Percentiles rank a stretch among this genome's conserved stretches.
These are phyloP conservation scores for Apiotrichum veenhuisii DNA, from an alignment of 1,284 basidiomycete genomes.

Conservation along the genomic window DNA sequence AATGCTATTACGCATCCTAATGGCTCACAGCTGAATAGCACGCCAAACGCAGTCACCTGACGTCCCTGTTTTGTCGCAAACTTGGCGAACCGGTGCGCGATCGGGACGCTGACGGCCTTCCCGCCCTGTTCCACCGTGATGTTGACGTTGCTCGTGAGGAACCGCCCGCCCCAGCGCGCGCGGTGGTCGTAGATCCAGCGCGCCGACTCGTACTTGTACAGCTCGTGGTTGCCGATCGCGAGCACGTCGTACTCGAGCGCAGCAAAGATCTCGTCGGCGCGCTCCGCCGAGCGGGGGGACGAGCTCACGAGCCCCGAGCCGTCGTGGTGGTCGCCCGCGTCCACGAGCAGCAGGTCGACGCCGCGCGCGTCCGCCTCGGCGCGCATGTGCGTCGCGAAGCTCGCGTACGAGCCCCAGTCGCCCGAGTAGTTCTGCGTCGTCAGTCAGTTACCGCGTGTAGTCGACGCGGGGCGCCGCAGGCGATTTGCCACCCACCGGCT, in stretches of 20 bases:
- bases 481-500: conserved; percentile 36
- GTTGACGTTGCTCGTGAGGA: conserved; percentile 78
- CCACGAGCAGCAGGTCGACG: conserved; percentile 46
- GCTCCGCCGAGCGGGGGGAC: conserved; percentile 57
- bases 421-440: conserved; percentile 53
- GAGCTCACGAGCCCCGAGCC: conserved; percentile 52
- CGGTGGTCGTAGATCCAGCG: conserved; percentile 77
- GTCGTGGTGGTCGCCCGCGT: conserved; percentile 64
- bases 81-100: conserved; percentile 63
- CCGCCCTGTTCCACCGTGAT: conserved; percentile 64
- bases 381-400: conserved; percentile 78
- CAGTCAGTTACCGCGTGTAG: not conserved
- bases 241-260: conserved; percentile 76
- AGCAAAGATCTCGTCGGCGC: conserved; percentile 71
- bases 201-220: conserved; percentile 73
- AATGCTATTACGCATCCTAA: too few species aligned
- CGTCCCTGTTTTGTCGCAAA: conserved; percentile 67
- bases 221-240: conserved; percentile 83
- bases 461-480: not conserved
- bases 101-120: conserved; percentile 39
- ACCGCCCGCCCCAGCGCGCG: conserved; percentile 57
- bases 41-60: conserved; percentile 71
- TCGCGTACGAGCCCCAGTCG: conserved; percentile 73
- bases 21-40: conserved; percentile 61
- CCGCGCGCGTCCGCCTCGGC: conserved; percentile 54